These are phyloP conservation scores for Sporothrix globosa DNA, from an alignment of 2,329 filamentous ascomycete species.

Conservation along the genomic window DNA sequence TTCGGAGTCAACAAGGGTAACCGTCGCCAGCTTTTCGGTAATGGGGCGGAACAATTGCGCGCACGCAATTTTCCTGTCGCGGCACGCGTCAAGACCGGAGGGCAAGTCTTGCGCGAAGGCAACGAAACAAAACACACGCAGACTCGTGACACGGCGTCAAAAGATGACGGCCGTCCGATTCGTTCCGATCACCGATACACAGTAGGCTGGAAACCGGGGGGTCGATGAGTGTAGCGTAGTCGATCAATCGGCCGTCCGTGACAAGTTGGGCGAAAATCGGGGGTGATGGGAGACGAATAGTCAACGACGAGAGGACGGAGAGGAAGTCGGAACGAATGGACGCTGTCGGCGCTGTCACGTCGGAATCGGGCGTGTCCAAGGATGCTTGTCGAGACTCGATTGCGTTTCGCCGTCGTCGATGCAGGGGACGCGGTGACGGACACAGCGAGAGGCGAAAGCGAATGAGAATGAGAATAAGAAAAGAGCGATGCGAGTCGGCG, in stretches of 20 bases:
- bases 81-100: conserved; percentile 41
- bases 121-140: not conserved
- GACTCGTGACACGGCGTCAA: not conserved
- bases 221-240: not conserved
- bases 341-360: conserved; percentile 10
- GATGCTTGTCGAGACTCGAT: conserved; percentile 5
- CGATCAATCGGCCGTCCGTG: not conserved
- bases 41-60: conserved; percentile 38
- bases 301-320: no score
- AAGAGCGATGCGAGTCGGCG: conserved; percentile 14
- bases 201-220: not conserved
- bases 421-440: not conserved
- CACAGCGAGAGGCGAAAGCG: not conserved
- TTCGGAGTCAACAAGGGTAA: conserved; percentile 58
- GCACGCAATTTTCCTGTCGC: conserved; percentile 32
- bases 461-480: not conserved
- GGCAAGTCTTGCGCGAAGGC: not conserved
- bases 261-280: not conserved
- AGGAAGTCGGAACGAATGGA: not conserved
- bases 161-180: not conserved
- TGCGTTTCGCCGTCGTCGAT: not conserved
- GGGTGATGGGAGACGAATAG: not conserved
- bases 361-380: not conserved
- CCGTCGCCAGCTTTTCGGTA: conserved; percentile 56
- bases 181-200: not conserved